Conservation (phyloP, 139 green algal species). For the Chlamydomonas asymmetrica region DNA sequence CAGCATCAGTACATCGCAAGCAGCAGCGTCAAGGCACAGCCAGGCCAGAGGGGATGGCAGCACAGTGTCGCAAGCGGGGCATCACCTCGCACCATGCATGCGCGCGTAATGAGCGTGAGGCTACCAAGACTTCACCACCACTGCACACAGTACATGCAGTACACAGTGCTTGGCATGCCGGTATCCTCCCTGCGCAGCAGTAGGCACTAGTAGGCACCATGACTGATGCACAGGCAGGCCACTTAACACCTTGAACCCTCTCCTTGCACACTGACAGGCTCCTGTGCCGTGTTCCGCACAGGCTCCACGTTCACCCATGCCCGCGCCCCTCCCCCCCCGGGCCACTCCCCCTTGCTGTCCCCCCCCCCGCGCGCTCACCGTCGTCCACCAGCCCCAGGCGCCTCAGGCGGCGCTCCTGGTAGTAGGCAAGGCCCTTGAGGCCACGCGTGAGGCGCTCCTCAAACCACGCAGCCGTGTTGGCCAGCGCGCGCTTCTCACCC, state of each 20-base stretch:
- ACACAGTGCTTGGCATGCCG: background rate
- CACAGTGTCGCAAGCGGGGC: too few species aligned
- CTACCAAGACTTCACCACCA: background rate
- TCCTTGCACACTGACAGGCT: background rate
- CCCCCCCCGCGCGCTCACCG: conserved; percentile 21
- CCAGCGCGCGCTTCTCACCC: conserved; percentile 80
- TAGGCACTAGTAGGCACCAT: too few species aligned
- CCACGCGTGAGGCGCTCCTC: conserved; percentile 51
- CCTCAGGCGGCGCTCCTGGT: conserved; percentile 82
- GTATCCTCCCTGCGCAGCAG: background rate
- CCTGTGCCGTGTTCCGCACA: background rate
- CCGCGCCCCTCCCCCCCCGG: background rate
- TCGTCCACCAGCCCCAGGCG: conserved; percentile 85
- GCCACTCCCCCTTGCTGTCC: background rate
- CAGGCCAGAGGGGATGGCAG: too few species aligned
- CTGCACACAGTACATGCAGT: background rate
- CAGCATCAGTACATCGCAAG: background rate
- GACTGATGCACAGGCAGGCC: too few species aligned
- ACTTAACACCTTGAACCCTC: background rate
- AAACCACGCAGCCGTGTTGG: conserved; percentile 68
- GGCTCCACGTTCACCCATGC: background rate
- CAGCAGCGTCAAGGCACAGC: too few species aligned
- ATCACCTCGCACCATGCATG: background rate
- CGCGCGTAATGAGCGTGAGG: background rate
- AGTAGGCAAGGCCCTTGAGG: conserved; percentile 74